A percentile compares a stretch with the other conserved stretches of the same genome.
These are phyloP conservation scores for Microcera coccophila DNA, from an alignment of 2,329 filamentous ascomycete genomes.

Conservation along the genomic window DNA sequence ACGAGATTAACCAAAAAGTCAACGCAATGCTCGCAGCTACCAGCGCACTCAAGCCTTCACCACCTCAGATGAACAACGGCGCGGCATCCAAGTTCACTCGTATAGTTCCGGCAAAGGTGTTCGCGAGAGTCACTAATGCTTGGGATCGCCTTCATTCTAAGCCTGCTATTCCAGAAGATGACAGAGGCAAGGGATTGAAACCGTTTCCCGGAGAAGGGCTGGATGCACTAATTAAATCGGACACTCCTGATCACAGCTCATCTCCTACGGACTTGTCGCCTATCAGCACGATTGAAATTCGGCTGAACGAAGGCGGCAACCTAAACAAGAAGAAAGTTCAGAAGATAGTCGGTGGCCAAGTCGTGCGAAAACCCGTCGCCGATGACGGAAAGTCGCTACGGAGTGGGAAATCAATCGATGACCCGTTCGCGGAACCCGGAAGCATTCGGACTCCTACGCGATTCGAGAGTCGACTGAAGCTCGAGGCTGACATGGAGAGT, in stretches of 20 bases:
- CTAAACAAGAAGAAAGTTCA: conserved; percentile 35
- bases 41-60: conserved; percentile 31
- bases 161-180: conserved; percentile 18
- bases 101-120: conserved; percentile 29
- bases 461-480: conserved; percentile 23
- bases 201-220: neutral
- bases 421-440: conserved; percentile 28
- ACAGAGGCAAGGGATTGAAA: neutral
- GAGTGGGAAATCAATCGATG: conserved; percentile 25
- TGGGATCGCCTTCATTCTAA: conserved; percentile 32
- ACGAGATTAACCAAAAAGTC: conserved; percentile 34
- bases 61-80: conserved; percentile 8
- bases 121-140: conserved; percentile 33
- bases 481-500: conserved; percentile 3
- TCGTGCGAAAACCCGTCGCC: conserved; percentile 28
- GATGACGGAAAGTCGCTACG: conserved; percentile 28
- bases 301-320: conserved; percentile 34
- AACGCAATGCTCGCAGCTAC: conserved; percentile 36
- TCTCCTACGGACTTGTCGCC: conserved; percentile 15
- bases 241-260: conserved; percentile 1
- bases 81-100: conserved; percentile 25
- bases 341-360: conserved; percentile 28
- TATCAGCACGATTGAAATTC: conserved; percentile 31
- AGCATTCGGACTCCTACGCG: conserved; percentile 18
- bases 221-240: conserved; percentile 6